Percentiles rank a stretch among this genome's conserved stretches.
These are phyloP conservation scores for Clonostachys rosea DNA, from an alignment of 2,329 filamentous ascomycete species.

Conservation along the genomic window DNA sequence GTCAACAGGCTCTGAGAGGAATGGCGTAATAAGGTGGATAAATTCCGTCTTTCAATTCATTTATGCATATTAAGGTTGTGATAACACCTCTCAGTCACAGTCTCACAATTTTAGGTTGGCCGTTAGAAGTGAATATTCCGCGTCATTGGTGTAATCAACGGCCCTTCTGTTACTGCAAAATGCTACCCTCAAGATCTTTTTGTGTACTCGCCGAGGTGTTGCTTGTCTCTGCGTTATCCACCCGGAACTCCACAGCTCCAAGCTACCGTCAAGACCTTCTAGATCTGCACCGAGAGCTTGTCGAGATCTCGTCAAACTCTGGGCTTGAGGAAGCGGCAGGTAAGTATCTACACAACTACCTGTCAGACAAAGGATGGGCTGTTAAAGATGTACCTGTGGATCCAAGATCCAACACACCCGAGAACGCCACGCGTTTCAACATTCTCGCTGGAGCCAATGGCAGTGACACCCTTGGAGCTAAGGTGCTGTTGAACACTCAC, in stretches of 20 bases:
- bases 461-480: conserved; percentile 38
- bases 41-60: too few species aligned
- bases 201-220: too few species aligned
- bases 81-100: too few species aligned
- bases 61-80: too few species aligned
- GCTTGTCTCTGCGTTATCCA: too few species aligned
- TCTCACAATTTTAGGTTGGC: too few species aligned
- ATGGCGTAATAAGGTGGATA: too few species aligned
- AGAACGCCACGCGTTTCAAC: conserved; percentile 13
- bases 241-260: conserved; percentile 8
- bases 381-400: conserved; percentile 34
- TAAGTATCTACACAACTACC: conserved; percentile 62
- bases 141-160: too few species aligned
- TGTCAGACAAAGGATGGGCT: conserved; percentile 43
- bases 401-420: conserved; percentile 18
- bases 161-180: too few species aligned
- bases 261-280: conserved; percentile 51
- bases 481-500: conserved; percentile 70
- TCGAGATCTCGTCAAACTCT: conserved; percentile 68
- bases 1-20: too few species aligned
- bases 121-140: too few species aligned
- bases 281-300: conserved; percentile 67
- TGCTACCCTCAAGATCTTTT: too few species aligned
- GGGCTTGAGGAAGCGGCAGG: conserved; percentile 66
- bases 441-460: conserved; percentile 27